These are phyloP conservation scores for Lepidium campestre DNA, from an alignment of 441 rosid genomes.

Conservation along the genomic window DNA sequence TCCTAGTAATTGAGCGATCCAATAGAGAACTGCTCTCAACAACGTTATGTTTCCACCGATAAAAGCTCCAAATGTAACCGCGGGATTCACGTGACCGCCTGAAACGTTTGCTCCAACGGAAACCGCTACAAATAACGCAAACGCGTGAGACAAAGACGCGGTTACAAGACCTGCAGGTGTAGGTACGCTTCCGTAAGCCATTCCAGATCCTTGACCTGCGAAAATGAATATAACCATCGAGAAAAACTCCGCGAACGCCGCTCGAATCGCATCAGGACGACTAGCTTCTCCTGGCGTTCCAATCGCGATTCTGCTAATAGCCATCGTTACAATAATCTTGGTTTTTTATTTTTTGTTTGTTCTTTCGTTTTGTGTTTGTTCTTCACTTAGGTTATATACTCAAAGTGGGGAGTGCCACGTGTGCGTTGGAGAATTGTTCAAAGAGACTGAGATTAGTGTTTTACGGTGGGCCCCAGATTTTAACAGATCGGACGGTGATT, in stretches of 20 bases:
- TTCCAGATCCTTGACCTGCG: slow-evolving; percentile 60
- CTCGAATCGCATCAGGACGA: slow-evolving; percentile 45
- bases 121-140: slow-evolving; percentile 51
- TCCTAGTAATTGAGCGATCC: slow-evolving; percentile 63
- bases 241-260: slow-evolving; percentile 51
- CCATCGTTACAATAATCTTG: slow-evolving; percentile 21
- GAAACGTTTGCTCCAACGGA: slow-evolving; percentile 52
- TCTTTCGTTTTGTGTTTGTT: background rate
- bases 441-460: slow-evolving; percentile 19
- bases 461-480: slow-evolving; percentile 14
- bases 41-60: slow-evolving; percentile 51
- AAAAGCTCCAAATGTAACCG: slow-evolving; percentile 60
- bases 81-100: slow-evolving; percentile 63
- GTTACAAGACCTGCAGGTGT: slow-evolving; percentile 56
- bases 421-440: slow-evolving; percentile 24
- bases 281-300: slow-evolving; percentile 46
- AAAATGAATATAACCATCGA: slow-evolving; percentile 58
- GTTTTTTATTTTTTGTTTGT: background rate
- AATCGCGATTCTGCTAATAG: slow-evolving; percentile 38
- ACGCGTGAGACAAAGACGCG: slow-evolving; percentile 52
- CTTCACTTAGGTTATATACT: slow-evolving; percentile 12
- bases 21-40: slow-evolving; percentile 41
- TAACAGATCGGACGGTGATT: slow-evolving; percentile 3
- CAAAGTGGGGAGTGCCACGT: slow-evolving; percentile 11
- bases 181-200: slow-evolving; percentile 55